These are phyloP conservation scores for Aristolochia californica DNA, from an alignment of 164 flowering plant species.

Conservation along the genomic window DNA sequence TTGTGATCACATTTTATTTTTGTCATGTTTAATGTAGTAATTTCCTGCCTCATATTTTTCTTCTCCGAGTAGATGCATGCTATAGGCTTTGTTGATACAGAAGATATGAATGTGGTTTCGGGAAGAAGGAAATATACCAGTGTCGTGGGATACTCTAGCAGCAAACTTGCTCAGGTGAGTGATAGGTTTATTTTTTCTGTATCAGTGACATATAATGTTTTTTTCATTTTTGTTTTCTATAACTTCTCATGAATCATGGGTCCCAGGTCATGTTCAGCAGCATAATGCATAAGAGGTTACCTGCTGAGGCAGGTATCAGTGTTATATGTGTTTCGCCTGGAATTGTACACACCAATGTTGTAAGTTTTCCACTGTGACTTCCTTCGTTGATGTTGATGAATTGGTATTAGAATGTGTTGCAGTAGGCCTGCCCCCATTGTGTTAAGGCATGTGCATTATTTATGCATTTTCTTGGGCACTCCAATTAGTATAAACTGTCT, in stretches of 20 bases:
- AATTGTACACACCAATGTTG: slow-evolving; percentile 89
- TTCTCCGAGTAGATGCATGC: slow-evolving; percentile 54
- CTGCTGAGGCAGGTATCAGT: slow-evolving; percentile 86
- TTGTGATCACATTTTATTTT: too few relatives aligned
- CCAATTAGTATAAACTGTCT: too few relatives aligned
- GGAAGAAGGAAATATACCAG: slow-evolving; percentile 78
- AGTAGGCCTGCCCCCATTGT: background rate
- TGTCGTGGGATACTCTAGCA: slow-evolving; percentile 65
- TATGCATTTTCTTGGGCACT: too few relatives aligned
- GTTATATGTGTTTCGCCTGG: slow-evolving; percentile 93
- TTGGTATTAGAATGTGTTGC: background rate
- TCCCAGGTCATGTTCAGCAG: slow-evolving; percentile 91
- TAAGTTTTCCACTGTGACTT: slow-evolving; percentile 26
- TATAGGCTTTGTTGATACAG: slow-evolving; percentile 89
- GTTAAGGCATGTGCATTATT: background rate
- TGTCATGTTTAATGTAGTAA: background rate
- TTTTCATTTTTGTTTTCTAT: background rate
- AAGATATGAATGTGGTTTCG: slow-evolving; percentile 81
- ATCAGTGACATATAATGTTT: background rate
- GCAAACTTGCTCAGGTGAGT: slow-evolving; percentile 91
- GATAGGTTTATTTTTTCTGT: background rate
- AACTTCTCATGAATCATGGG: background rate
- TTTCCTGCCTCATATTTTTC: background rate
- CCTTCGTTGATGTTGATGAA: background rate
- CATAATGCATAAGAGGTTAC: slow-evolving; percentile 67